Base-by-base conservation (phyloP, 257 asterid genomes). In the Solanum ossicruentum region DNA sequence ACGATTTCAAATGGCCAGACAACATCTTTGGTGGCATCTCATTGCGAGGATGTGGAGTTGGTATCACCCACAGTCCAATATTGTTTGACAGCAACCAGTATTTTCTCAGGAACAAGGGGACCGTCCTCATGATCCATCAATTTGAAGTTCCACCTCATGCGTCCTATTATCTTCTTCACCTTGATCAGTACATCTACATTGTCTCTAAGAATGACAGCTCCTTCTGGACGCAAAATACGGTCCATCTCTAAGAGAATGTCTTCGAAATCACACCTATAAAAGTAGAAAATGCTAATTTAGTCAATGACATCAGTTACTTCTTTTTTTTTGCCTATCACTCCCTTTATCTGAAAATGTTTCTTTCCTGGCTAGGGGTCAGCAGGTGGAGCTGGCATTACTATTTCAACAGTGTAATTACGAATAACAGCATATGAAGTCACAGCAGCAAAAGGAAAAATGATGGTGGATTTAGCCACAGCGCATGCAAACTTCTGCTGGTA, bases 201-300 rank as follows among this genome's bases (percentile, higher is more conserved):
- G 39, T 96, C 99, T 36, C 98, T 85, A 87, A 94, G 87, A 83
- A 96, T 94, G n/a, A 96, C 94, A 17, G 97, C 96, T 18, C 99
- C 99, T 90, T 96, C 98, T 43, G 99, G 99, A 69, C 98, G 92
- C 82, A 96, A 89, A 83, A 96, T 93, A 5, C 99, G 88, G 90
- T 96, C 99, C 99, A 94, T 95, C 91, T 96, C 99, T 79, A 96
- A 85, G 83, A 96, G 92, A 85, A 96, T 93, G 92, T 92, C 98
- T 88, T 93, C 98, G 85, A 92, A 93, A 77, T 92, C 92, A 41
- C 99, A 96, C 91, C 98, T 96, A 86, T 43, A 16, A 66, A 84
- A 84, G 52, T 69, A 39, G 43, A 16, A 43, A 57, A 17, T 0
- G 57, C 43, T 60, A 21, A 82, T 10, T 57, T 51, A 77, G 63